Base-by-base conservation (phyloP, 768 basidiomycete genomes). In the Mycena indigotica region DNA sequence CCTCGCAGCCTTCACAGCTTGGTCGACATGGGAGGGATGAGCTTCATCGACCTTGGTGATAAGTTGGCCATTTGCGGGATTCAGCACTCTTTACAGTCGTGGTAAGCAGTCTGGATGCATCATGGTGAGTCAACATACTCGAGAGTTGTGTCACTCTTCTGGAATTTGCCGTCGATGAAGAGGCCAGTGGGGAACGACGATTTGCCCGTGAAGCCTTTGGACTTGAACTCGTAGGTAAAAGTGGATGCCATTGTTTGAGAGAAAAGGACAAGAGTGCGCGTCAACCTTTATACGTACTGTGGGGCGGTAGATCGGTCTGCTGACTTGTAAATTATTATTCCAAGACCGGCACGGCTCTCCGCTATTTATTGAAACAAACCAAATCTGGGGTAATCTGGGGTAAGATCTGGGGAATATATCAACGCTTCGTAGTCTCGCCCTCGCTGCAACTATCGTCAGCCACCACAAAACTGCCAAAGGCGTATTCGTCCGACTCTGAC, bases 401-500 rank as follows among this genome's bases (percentile, higher is more conserved):
- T 17, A n/a, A n/a, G n/a, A n/a, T n/a, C n/a, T n/a, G n/a, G n/a
- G n/a, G n/a, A 38, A n/a, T 38, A 38, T n/a, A 38, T 38, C 35
- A 10, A 19, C 12, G 8, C 41, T 23, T 19, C 6, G 23, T 44
- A 15, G 8, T 38, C 41, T 51, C 55, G 5, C 50, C 30, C 13
- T 62, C 57, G 51, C 61, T 62, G 3, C 53, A 62, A 45, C 54
- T 38, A 38, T 80, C 87, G 39, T 94, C 91, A 53, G 78, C 83
- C 13, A 94, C 91, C 16, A 94, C 83, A 64, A 94, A 94, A 67
- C 88, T 93, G 12, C 84, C 92, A 41, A 88, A 66, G 40, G 75
- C 79, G 67, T 94, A 94, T 49, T 84, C 80, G 60, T 92, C 87
- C 5, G 80, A 72, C 50, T 79, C 80, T 13, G 73, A 78, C 30